Evolutionary conservation across 1,284 basidiomycete species (phyloP).

Genomic region (Microbotryum lychnidis-dioicae): DNA sequence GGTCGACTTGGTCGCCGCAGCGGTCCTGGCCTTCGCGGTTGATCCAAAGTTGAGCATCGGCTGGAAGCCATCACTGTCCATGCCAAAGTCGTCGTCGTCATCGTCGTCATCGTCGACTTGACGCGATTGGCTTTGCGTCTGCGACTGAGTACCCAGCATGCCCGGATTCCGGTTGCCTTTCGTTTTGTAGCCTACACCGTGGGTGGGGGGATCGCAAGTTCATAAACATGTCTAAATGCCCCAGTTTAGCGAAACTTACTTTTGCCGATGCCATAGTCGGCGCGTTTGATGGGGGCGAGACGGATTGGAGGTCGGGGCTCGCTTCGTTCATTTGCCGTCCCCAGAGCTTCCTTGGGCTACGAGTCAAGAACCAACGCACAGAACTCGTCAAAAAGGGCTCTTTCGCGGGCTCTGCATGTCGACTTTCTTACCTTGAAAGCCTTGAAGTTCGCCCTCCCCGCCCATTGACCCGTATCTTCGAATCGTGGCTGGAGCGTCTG

Average conservation of each 20-base stretch:
- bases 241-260: slow-evolving; percentile 1
- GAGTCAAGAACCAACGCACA: too few species aligned
- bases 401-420: background rate
- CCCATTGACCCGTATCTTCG: slow-evolving; percentile 13
- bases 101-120: background rate
- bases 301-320: background rate
- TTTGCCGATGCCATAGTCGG: slow-evolving; percentile 25
- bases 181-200: background rate
- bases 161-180: slow-evolving; percentile 2
- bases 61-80: background rate
- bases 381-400: background rate
- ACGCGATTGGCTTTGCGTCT: background rate
- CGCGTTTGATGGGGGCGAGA: background rate
- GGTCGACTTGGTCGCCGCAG: background rate
- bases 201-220: background rate
- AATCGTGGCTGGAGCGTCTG: slow-evolving; percentile 2
- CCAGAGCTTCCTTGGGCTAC: background rate
- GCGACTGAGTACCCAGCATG: background rate
- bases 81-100: background rate
- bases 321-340: too few species aligned
- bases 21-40: background rate
- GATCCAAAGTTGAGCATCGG: slow-evolving; percentile 9
- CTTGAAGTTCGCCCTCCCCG: slow-evolving; percentile 25
- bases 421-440: slow-evolving; percentile 17
- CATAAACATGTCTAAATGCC: background rate